Conservation (phyloP, 176 grass and related monocot genomes). For the barley (Hordeum vulgare) region MorexV3_pseudomolecules_assembly NC_058519.1:41778421-41778920, state of each 20-base stretch:
- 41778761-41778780: no score
- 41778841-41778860: neutral
- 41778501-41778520: neutral
- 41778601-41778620: neutral
- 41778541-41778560: neutral
- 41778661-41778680: conserved; percentile 18
- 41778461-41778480: conserved; percentile 54
- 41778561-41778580: neutral
- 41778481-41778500: conserved; percentile 46
- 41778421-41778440: conserved; percentile 1
- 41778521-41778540: neutral
- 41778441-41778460: conserved; percentile 32
- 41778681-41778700: neutral
- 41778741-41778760: neutral
- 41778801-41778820: neutral
- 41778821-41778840: neutral
- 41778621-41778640: neutral
- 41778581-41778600: neutral
- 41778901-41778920: neutral
- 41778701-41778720: neutral
- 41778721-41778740: neutral
- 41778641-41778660: conserved; percentile 10
- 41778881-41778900: neutral
- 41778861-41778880: neutral
- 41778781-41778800: no score